These are phyloP conservation scores for Pseudoturritis turrita DNA, from an alignment of 345 rosid genomes.

Conservation along the genomic window DNA sequence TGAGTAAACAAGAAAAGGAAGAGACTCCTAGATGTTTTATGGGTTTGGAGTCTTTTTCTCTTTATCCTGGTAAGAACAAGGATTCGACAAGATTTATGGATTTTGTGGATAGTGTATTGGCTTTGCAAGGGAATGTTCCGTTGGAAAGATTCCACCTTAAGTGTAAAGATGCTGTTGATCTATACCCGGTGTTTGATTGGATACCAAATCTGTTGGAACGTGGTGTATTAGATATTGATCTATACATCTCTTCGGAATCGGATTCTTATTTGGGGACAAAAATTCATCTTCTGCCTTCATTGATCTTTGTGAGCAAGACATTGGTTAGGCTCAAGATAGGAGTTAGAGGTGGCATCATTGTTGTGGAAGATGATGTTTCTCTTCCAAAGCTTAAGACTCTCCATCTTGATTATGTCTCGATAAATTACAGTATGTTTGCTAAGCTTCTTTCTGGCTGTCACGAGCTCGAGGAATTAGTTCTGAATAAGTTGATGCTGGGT, in stretches of 20 bases:
- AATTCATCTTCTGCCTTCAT: not conserved
- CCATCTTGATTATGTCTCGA: not conserved
- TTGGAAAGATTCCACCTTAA: not conserved
- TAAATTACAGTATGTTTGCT: constrained; percentile 33
- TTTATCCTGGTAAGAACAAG: no score
- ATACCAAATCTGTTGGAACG: not conserved
- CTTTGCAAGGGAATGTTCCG: not conserved
- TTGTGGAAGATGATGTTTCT: not conserved
- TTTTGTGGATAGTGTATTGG: not conserved
- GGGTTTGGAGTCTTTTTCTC: no score
- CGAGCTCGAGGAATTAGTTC: not conserved
- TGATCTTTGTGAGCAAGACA: not conserved
- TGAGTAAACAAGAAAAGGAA: no score
- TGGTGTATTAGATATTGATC: not conserved
- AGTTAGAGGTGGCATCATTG: not conserved
- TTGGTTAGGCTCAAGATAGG: not conserved
- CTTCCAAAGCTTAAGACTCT: not conserved
- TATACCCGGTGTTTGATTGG: not conserved
- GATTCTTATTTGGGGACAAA: not conserved
- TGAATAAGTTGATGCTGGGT: not conserved
- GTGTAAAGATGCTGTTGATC: not conserved
- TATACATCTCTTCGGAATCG: not conserved
- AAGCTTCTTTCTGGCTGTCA: not conserved
- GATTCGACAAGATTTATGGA: not conserved
- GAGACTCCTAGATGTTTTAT: no score